These are phyloP conservation scores for Pseudonitzschia delicatissima DNA, from an alignment of 108 stramenopile genomes.

Conservation along the genomic window DNA sequence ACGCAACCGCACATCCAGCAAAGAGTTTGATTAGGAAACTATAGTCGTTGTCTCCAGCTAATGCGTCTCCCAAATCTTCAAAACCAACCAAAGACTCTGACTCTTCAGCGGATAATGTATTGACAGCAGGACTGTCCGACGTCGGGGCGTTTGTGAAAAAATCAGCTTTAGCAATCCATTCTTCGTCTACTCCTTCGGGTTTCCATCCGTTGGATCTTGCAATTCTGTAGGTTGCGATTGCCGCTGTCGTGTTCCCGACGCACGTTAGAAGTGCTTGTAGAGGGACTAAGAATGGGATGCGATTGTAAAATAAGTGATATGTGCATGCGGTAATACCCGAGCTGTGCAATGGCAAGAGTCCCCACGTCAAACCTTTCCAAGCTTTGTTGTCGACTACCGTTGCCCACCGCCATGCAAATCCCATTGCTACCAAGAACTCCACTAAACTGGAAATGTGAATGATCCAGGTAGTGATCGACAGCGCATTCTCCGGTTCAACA, in stretches of 20 bases:
- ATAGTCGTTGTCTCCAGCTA: slow-evolving; percentile 66
- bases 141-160: slow-evolving; percentile 5
- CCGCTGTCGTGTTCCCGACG: slow-evolving; percentile 79
- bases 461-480: slow-evolving; percentile 56
- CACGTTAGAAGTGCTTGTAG: slow-evolving; percentile 82
- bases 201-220: slow-evolving; percentile 76
- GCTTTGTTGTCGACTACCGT: slow-evolving; percentile 58
- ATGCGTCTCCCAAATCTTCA: slow-evolving; percentile 75
- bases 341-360: slow-evolving; percentile 83
- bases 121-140: background rate
- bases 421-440: slow-evolving; percentile 91
- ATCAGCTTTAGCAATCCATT: slow-evolving; percentile 14
- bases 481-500: slow-evolving; percentile 64
- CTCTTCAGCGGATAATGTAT: slow-evolving; percentile 19
- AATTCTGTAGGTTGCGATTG: slow-evolving; percentile 69
- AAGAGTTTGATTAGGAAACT: slow-evolving; percentile 78
- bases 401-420: slow-evolving; percentile 80
- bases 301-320: slow-evolving; percentile 92
- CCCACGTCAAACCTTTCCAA: slow-evolving; percentile 94
- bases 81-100: slow-evolving; percentile 63
- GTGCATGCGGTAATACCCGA: slow-evolving; percentile 92
- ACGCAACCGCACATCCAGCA: slow-evolving; percentile 69
- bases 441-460: slow-evolving; percentile 86
- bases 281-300: slow-evolving; percentile 77
- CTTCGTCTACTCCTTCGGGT: slow-evolving; percentile 8